Base-by-base conservation (phyloP, 2,329 filamentous ascomycete genomes). In the Arthrocladium fulminans region DNA sequence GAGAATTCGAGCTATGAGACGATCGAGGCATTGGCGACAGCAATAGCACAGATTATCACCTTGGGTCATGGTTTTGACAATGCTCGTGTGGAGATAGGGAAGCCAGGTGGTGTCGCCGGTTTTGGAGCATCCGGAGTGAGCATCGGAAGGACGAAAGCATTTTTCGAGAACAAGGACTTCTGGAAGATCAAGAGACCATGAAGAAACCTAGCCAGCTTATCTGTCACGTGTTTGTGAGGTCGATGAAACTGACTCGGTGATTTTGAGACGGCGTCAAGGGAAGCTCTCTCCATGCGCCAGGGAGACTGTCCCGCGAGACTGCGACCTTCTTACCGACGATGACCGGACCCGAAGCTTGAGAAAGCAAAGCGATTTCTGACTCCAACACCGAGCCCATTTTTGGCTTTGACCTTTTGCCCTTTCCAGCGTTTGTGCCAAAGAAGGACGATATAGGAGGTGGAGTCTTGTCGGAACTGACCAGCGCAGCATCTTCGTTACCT, bases 31-130 rank as follows among this genome's bases (percentile, higher is more conserved):
- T 59, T 75, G 45, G 73, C 72, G 24, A 72, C 71, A 2, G 68
- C 67, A 20, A 62, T 75, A 24, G 71, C 71, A 24, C 65, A 65
- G 42, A 70, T 69, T 47, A 67, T 66, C 34, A 72, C 70, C 12
- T 59, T 70, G 48, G 64, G 68, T 29, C 72, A 69, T 55, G 65
- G 60, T 8, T 66, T 73, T 47, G 64, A 69, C 40, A 62, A 67
- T 44, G 68, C 73, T 24, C 74, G 69, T 1, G 71, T 75, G 3
- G 59, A 56, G 38, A 67, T 73, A 17, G 69, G 74, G 52, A 75
- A 76, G 54, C 72, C 72, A 9, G 74, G 68, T 54, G 73, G 73
- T 17, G 56, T 75, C 51, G 65, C 72, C 2, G 72, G 73, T 59
- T 73, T 73, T 7, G 66, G 69, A 46, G 61, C 66, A 37, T 68